phyloP scores from a whole-genome alignment of 2,329 filamentous ascomycete genomes.

The Colletotrichum graminicola region DNA sequence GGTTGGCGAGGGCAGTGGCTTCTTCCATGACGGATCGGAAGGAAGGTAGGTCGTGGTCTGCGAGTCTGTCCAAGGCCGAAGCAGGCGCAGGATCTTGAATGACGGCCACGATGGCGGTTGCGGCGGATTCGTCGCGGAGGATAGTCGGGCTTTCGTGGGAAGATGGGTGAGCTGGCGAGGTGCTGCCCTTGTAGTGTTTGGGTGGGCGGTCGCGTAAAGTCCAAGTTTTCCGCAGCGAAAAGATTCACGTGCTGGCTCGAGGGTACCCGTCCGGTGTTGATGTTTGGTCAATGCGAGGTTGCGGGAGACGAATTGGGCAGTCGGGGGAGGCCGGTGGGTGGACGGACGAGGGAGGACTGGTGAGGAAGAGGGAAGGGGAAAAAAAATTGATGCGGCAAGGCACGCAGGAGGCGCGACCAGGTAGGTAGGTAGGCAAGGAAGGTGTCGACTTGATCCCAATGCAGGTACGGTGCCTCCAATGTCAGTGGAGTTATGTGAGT shows the following conservation, averaged over 20 bases:
- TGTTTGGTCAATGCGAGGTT: conserved; percentile 18
- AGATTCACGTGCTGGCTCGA: conserved; percentile 12
- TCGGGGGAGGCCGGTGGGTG: conserved; percentile 5
- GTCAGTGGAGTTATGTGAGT: conserved; percentile 3
- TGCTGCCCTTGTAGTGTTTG: conserved; percentile 15
- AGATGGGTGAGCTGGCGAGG: not conserved
- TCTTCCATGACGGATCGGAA: conserved; percentile 60
- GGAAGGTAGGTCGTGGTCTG: conserved; percentile 17
- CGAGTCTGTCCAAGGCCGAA: conserved; percentile 19
- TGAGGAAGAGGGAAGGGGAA: conserved; percentile 5
- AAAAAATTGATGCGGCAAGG: conserved; percentile 35
- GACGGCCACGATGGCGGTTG: conserved; percentile 28
- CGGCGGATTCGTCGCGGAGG: conserved; percentile 13
- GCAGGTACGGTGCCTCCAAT: conserved; percentile 17
- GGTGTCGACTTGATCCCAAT: conserved; percentile 13
- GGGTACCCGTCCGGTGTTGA: conserved; percentile 13
- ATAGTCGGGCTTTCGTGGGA: conserved; percentile 4
- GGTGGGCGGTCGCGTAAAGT: conserved; percentile 7
- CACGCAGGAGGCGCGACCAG: conserved; percentile 25
- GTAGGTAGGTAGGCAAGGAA: not conserved
- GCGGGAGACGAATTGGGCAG: conserved; percentile 10
- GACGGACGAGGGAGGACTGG: not conserved
- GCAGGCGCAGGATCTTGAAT: conserved; percentile 27
- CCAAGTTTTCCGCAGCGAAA: conserved; percentile 5
- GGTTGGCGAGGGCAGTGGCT: conserved; percentile 44